Evolutionary conservation across 768 basidiomycete species (phyloP).

Genomic region (Pleurotus sapidus): DNA sequence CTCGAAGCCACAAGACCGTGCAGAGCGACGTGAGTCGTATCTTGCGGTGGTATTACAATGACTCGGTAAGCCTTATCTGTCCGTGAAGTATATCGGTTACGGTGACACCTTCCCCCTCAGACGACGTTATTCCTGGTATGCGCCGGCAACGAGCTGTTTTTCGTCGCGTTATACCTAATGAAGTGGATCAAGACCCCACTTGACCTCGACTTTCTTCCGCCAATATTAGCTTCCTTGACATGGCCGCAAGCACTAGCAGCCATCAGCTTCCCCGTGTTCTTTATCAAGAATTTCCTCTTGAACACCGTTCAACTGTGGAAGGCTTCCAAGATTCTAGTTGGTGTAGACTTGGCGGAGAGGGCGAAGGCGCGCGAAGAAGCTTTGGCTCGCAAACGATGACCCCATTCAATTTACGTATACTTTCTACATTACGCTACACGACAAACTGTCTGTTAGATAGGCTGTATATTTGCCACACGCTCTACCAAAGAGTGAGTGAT

Average conservation of each 20-base stretch:
- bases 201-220: conserved; percentile 30
- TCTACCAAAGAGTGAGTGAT: no score
- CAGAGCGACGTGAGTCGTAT: conserved; percentile 91
- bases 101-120: conserved; percentile 34
- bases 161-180: conserved; percentile 91
- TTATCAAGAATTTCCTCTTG: conserved; percentile 80
- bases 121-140: conserved; percentile 88
- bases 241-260: conserved; percentile 76
- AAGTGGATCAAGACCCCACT: conserved; percentile 79
- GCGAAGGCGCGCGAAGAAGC: conserved; percentile 54
- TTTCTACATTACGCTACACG: neutral
- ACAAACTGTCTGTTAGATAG: neutral
- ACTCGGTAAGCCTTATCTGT: conserved; percentile 58
- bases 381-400: conserved; percentile 5
- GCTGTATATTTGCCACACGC: neutral
- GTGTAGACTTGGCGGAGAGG: conserved; percentile 88
- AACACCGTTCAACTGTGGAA: conserved; percentile 98
- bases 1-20: conserved; percentile 89
- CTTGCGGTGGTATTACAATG: conserved; percentile 91
- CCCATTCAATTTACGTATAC: neutral
- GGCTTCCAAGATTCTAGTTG: conserved; percentile 91
- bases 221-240: conserved; percentile 42
- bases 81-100: neutral
- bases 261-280: conserved; percentile 63
- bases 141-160: conserved; percentile 94